phyloP scores from a whole-genome alignment of 352 stramenopile genomes.

The Hyaloperonospora arabidopsidis region DNA sequence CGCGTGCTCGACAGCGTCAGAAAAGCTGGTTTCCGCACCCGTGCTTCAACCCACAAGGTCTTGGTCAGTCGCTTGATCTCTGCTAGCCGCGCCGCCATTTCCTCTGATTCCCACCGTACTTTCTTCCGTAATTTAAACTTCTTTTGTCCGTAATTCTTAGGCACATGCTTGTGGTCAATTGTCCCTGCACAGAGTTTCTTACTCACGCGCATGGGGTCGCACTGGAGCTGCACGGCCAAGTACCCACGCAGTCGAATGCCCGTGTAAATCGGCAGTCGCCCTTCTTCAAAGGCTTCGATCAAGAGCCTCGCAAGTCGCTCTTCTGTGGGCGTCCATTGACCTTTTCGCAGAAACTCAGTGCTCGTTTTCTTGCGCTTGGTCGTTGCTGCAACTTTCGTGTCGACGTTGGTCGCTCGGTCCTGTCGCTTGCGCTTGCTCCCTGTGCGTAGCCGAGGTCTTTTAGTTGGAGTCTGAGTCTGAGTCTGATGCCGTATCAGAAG shows the following conservation, averaged over 20 bases:
- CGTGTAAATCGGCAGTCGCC: constrained; percentile 65
- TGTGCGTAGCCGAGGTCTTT: too few species aligned
- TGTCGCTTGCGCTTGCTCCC: constrained; percentile 24
- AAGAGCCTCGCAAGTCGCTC: constrained; percentile 48
- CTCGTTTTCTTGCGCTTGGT: constrained; percentile 41
- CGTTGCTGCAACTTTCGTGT: neutral
- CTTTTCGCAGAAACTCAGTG: constrained; percentile 63
- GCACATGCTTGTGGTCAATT: constrained; percentile 59
- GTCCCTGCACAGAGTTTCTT: constrained; percentile 72
- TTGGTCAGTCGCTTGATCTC: constrained; percentile 44
- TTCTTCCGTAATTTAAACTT: constrained; percentile 72
- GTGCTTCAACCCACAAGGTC: constrained; percentile 52
- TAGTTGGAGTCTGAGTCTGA: constrained; percentile 2
- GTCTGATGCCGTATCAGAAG: neutral
- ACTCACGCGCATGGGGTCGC: constrained; percentile 73
- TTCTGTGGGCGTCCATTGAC: constrained; percentile 65
- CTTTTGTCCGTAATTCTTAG: constrained; percentile 75
- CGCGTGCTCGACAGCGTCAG: constrained; percentile 62
- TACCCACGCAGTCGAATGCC: constrained; percentile 68
- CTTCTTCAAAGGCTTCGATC: constrained; percentile 68
- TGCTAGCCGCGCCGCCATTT: constrained; percentile 32
- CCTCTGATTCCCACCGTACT: constrained; percentile 39
- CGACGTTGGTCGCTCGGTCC: neutral
- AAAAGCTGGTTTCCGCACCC: constrained; percentile 37
- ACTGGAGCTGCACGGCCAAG: constrained; percentile 68